phyloP scores from a whole-genome alignment of 495 filamentous ascomycete species.

The Collariella sp. region DNA sequence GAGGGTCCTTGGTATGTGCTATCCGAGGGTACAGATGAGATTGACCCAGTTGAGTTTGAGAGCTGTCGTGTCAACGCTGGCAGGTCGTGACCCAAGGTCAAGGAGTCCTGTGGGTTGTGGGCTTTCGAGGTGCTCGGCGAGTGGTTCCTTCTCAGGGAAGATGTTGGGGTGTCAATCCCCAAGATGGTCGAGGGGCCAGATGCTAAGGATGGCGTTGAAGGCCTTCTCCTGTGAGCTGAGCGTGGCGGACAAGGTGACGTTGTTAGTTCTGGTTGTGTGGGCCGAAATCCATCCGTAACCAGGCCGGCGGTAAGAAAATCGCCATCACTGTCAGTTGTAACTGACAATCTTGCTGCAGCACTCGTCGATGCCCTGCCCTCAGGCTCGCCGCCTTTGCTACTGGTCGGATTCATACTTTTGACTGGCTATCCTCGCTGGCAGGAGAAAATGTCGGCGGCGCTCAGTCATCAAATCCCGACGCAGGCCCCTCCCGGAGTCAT shows the following conservation, averaged over 20 bases:
- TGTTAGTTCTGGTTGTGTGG: conserved; percentile 6
- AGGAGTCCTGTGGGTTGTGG: conserved; percentile 30
- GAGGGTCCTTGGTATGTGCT: conserved; percentile 52
- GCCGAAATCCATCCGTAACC: conserved; percentile 29
- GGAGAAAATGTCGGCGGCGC: conserved; percentile 17
- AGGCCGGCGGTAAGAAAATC: conserved; percentile 15
- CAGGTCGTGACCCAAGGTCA: conserved; percentile 28
- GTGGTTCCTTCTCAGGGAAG: conserved; percentile 11
- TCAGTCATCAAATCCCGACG: conserved; percentile 19
- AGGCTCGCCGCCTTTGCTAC: conserved; percentile 27
- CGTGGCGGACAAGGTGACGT: no score
- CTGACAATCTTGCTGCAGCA: conserved; percentile 25
- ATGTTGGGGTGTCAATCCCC: not conserved
- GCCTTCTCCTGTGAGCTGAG: not conserved
- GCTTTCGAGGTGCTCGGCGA: conserved; percentile 44
- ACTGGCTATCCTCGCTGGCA: not conserved
- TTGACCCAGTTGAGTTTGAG: conserved; percentile 29
- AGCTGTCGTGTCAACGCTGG: conserved; percentile 21
- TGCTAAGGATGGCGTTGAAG: conserved; percentile 15
- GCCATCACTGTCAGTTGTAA: conserved; percentile 21
- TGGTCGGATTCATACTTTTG: conserved; percentile 28
- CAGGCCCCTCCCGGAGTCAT: conserved; percentile 19
- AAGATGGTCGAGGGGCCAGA: conserved; percentile 9
- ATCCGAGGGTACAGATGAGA: conserved; percentile 44
- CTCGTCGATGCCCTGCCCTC: conserved; percentile 31